phyloP scores from a whole-genome alignment of 2,329 filamentous ascomycete genomes.

The Colletotrichum tofieldiae region DNA sequence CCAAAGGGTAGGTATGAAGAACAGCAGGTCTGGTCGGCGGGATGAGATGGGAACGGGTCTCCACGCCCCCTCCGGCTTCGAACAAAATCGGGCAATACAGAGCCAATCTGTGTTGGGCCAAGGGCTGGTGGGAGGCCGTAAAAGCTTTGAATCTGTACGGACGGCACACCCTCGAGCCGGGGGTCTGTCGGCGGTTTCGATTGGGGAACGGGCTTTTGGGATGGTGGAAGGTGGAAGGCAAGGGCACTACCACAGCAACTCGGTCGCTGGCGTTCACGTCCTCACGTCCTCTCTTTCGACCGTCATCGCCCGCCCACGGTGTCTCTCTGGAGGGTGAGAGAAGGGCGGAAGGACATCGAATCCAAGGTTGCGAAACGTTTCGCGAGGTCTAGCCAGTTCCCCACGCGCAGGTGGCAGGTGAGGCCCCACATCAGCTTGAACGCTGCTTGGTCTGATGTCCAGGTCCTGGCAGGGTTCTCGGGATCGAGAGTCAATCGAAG shows the following conservation, averaged over 20 bases:
- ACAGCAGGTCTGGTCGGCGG: background rate
- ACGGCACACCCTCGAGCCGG: background rate
- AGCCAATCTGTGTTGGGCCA: constrained; percentile 32
- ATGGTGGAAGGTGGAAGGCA: background rate
- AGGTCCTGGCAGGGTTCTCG: constrained; percentile 46
- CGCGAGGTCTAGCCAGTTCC: constrained; percentile 41
- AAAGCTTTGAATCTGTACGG: background rate
- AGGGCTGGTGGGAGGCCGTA: background rate
- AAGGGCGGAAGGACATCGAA: constrained; percentile 44
- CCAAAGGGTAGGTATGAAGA: background rate
- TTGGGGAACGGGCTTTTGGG: background rate
- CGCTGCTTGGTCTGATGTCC: constrained; percentile 55
- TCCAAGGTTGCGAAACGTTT: constrained; percentile 40
- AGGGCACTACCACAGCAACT: background rate
- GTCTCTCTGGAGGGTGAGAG: background rate
- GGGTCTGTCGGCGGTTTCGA: background rate
- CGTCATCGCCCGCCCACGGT: background rate
- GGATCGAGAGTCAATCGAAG: constrained; percentile 42
- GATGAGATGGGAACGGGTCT: constrained; percentile 4
- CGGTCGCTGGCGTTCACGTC: background rate
- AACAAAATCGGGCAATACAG: constrained; percentile 33
- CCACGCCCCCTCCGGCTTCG: constrained; percentile 18
- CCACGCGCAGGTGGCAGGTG: constrained; percentile 41
- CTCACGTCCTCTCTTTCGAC: background rate
- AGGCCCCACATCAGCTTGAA: constrained; percentile 49